Percentiles rank a stretch among this genome's conserved stretches.
phyloP scores from a whole-genome alignment of 768 basidiomycete species.

The Mycena venus region DNA sequence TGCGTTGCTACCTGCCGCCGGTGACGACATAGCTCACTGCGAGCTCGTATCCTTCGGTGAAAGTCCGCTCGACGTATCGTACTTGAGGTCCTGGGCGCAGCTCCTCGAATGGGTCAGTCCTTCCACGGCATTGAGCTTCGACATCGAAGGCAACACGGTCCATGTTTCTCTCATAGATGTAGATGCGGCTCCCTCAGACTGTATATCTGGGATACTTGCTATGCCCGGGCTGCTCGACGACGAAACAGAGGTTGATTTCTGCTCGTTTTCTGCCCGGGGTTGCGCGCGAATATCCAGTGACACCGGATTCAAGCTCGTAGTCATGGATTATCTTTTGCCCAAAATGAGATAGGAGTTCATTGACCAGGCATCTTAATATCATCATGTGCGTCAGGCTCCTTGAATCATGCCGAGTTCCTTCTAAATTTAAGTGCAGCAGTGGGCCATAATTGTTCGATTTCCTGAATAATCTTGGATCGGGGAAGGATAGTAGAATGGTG shows the following conservation, averaged over 20 bases:
- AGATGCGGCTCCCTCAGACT: neutral
- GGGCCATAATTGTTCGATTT: no score
- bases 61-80: neutral
- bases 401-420: no score
- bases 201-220: neutral
- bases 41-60: slow-evolving; percentile 10
- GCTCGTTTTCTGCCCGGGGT: slow-evolving; percentile 20
- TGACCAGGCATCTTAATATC: no score
- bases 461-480: no score
- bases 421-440: no score
- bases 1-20: neutral
- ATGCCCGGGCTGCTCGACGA: neutral
- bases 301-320: neutral
- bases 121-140: neutral
- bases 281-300: neutral
- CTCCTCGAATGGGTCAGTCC: slow-evolving; percentile 22
- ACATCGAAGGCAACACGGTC: neutral
- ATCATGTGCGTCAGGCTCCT: no score
- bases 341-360: no score
- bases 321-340: slow-evolving; percentile 9
- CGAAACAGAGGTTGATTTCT: slow-evolving; percentile 25
- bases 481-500: no score
- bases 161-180: neutral
- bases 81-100: neutral
- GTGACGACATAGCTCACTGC: neutral